Base-by-base conservation (phyloP, 805 yeast genomes). In the Wickerhamiella vanderwaltii region DNA sequence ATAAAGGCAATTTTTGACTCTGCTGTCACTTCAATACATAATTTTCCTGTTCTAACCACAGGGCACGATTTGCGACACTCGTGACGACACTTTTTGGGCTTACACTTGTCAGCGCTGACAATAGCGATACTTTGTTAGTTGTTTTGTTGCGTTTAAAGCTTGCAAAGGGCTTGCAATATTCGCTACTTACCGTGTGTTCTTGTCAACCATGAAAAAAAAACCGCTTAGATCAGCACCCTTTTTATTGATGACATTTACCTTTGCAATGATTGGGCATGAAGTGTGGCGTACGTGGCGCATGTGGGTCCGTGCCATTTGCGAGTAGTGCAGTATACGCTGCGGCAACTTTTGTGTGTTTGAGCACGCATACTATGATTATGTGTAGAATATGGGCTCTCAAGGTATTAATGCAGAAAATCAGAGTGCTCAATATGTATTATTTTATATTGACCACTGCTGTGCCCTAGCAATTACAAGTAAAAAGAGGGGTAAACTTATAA, bases 41-140 rank as follows among this genome's bases (percentile, higher is more conserved):
- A 73, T 62, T 87, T 91, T 45, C 98, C 98, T 1, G 98, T 88
- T 61, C 91, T 81, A 45, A 91, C 97, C 30, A 91, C 98, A 3
- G 98, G 98, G 73, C 98, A 91, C 20, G 94, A 71, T 59, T 86
- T 86, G 60, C 86, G 77, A 71, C 98, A 91, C 65, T 91, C 98
- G 66, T 91, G 98, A 62, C 93, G 87, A 68, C 98, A 91, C 63
- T 91, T 85, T 69, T 86, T 88, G 43, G 98, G 98, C 63, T 91
- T 91, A 71, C 98, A 91, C 66, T 74, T 86, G 72, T 91, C 98
- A 35, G 76, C 77, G 45, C 79, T 77, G 63, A 91, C 94, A 65
- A 91, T 87, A 51, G 98, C 98, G 62, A 91, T 87, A 82, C 98
- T 46, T 3, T 23, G 57, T 53, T 15, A 47, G 49, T 26, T 43